A percentile compares a stretch with the other conserved stretches of the same genome.
phyloP scores from a whole-genome alignment of 1,284 basidiomycete genomes.

The Caloboletus firmus region DNA sequence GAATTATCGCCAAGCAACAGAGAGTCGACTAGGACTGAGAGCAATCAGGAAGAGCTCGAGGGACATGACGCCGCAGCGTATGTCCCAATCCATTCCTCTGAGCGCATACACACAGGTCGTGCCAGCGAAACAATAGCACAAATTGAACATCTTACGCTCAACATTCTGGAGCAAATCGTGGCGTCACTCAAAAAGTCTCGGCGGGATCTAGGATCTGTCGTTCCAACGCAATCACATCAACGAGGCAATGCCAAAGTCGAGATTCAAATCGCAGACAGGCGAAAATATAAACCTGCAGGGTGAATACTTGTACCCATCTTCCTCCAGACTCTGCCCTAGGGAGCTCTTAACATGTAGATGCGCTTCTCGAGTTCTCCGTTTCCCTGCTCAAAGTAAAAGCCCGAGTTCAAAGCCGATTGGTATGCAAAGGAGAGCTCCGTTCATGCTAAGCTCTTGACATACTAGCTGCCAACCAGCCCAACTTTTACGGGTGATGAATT shows the following conservation, averaged over 20 bases:
- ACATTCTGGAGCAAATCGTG: constrained; percentile 55
- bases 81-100: neutral
- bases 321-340: constrained; percentile 6
- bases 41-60: constrained; percentile 13
- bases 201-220: neutral
- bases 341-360: constrained; percentile 11
- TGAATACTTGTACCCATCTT: neutral
- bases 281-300: constrained; percentile 23
- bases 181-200: constrained; percentile 18
- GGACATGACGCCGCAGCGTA: constrained; percentile 7
- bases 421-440: constrained; percentile 27
- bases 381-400: constrained; percentile 36
- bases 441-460: neutral
- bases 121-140: constrained; percentile 26
- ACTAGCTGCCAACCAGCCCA: constrained; percentile 50
- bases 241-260: constrained; percentile 21
- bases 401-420: constrained; percentile 57
- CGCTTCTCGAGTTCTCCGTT: constrained; percentile 25
- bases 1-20: neutral
- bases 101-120: constrained; percentile 26
- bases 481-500: constrained; percentile 58
- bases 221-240: constrained; percentile 19
- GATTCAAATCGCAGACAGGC: constrained; percentile 28
- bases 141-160: constrained; percentile 55
- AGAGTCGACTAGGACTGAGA: constrained; percentile 1